Evolutionary conservation across 768 basidiomycete genomes (phyloP).

Genomic region (Cubamyces lactineus): DNA sequence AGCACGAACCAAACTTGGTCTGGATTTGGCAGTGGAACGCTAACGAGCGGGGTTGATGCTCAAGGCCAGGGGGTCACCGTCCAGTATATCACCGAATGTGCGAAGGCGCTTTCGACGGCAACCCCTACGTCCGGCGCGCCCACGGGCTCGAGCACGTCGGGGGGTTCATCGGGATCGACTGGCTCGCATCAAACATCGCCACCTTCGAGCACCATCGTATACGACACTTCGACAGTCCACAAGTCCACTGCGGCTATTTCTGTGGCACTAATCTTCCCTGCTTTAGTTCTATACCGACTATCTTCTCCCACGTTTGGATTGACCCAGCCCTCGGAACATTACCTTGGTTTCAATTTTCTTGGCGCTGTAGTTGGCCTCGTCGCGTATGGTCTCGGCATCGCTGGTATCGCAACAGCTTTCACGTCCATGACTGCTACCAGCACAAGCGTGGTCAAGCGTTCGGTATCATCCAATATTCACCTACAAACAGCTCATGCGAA

Average conservation of each 20-base stretch:
- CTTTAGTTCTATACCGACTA: slow-evolving; percentile 46
- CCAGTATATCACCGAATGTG: slow-evolving; percentile 64
- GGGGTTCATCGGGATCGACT: not conserved
- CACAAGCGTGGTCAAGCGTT: slow-evolving; percentile 36
- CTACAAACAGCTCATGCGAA: slow-evolving; percentile 67
- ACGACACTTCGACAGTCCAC: slow-evolving; percentile 49
- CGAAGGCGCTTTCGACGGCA: slow-evolving; percentile 38
- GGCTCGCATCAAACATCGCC: slow-evolving; percentile 7
- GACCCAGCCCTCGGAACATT: slow-evolving; percentile 24
- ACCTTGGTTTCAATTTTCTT: slow-evolving; percentile 37
- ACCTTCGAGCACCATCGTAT: slow-evolving; percentile 26
- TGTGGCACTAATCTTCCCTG: slow-evolving; percentile 47
- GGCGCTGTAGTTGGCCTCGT: slow-evolving; percentile 45
- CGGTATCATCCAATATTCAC: slow-evolving; percentile 33
- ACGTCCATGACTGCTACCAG: slow-evolving; percentile 48
- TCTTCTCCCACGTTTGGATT: slow-evolving; percentile 42
- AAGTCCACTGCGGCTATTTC: slow-evolving; percentile 53
- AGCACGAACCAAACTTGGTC: slow-evolving; percentile 59
- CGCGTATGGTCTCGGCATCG: slow-evolving; percentile 64
- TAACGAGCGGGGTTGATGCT: slow-evolving; percentile 66
- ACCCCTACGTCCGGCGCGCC: slow-evolving; percentile 9
- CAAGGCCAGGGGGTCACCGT: slow-evolving; percentile 68
- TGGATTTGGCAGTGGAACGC: slow-evolving; percentile 64
- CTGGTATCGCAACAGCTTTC: slow-evolving; percentile 64
- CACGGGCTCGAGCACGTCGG: slow-evolving; percentile 6